Conservation (phyloP, 2,329 filamentous ascomycete species). For the Diaporthe batatas region DNA sequence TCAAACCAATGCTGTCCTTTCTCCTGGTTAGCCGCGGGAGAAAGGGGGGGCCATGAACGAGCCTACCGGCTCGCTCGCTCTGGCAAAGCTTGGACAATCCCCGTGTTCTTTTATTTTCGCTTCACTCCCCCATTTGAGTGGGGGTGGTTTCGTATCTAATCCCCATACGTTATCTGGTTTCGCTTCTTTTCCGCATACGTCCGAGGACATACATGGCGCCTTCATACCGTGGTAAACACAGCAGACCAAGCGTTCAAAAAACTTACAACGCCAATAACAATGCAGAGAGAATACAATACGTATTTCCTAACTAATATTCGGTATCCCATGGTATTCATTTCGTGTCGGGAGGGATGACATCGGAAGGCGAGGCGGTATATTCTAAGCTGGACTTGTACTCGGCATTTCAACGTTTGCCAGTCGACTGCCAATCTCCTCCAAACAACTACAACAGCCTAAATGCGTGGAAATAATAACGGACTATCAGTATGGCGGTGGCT, state of each 20-base stretch:
- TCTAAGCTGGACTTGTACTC: conserved; percentile 49
- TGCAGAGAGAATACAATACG: too few relatives aligned
- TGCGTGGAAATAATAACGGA: conserved; percentile 37
- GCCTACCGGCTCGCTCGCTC: too few relatives aligned
- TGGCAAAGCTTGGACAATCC: background rate
- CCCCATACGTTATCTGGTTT: too few relatives aligned
- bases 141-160: too few relatives aligned
- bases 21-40: background rate
- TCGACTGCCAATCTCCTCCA: conserved; percentile 42
- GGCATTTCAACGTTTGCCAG: background rate
- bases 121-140: background rate
- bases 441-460: conserved; percentile 34
- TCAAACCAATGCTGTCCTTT: background rate
- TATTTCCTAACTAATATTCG: too few relatives aligned
- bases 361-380: conserved; percentile 43
- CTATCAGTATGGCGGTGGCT: conserved; percentile 41
- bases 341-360: conserved; percentile 40
- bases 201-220: too few relatives aligned
- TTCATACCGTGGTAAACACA: too few relatives aligned
- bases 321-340: conserved; percentile 27
- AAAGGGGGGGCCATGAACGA: too few relatives aligned
- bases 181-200: too few relatives aligned
- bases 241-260: too few relatives aligned
- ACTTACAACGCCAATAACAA: too few relatives aligned
- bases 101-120: background rate